Conservation (phyloP, 257 asterid species). For the Solanum megistacrolobum region DNA sequence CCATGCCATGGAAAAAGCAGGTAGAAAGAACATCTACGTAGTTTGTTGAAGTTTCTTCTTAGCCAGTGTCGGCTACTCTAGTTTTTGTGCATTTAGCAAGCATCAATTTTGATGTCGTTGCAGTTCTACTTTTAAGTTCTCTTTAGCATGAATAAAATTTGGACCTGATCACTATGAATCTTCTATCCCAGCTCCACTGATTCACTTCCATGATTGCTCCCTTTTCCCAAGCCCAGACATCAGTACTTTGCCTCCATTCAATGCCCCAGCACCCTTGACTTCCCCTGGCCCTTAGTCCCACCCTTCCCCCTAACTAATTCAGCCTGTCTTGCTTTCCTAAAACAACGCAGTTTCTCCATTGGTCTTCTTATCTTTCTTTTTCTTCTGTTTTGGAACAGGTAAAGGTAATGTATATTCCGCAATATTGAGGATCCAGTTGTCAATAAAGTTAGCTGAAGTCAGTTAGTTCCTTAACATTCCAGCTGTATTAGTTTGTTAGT, state of each 20-base stretch:
- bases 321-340: neutral
- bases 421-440: neutral
- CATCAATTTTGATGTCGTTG: neutral
- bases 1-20: neutral
- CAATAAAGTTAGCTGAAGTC: neutral
- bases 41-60: neutral
- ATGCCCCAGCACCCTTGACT: neutral
- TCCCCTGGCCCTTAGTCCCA: neutral
- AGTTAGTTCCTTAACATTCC: neutral
- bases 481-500: neutral
- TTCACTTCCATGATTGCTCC: neutral
- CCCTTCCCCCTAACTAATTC: neutral
- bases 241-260: neutral
- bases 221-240: neutral
- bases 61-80: neutral
- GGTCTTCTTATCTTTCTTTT: neutral
- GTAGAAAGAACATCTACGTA: neutral
- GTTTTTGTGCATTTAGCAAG: neutral
- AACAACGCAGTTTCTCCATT: neutral
- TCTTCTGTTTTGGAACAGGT: neutral
- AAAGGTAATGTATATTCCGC: neutral
- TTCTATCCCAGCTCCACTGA: neutral
- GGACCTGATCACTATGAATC: neutral
- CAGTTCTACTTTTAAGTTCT: neutral
- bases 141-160: neutral